phyloP scores from a whole-genome alignment of 805 yeast genomes.

The Teunomyces atbi region DNA sequence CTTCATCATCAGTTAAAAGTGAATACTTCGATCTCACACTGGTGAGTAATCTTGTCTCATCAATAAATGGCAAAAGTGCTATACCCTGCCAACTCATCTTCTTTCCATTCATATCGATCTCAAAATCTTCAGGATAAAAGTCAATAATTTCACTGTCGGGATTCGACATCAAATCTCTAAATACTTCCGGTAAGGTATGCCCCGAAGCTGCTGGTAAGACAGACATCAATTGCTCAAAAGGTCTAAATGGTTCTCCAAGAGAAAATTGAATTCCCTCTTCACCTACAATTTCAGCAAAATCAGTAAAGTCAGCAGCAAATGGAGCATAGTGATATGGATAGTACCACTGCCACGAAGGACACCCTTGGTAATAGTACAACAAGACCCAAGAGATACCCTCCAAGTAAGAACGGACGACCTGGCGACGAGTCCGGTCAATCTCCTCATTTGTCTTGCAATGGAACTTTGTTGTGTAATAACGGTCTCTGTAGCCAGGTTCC shows the following conservation, averaged over 20 bases:
- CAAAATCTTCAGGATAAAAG: conserved; percentile 85
- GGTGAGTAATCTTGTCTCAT: conserved; percentile 67
- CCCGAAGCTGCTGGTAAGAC: conserved; percentile 94
- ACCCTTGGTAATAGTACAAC: conserved; percentile 92
- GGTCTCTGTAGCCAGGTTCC: conserved; percentile 82
- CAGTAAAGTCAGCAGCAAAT: conserved; percentile 82
- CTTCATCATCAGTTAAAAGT: conserved; percentile 64
- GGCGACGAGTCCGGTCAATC: conserved; percentile 50
- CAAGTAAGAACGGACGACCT: conserved; percentile 69
- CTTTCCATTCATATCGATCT: conserved; percentile 93
- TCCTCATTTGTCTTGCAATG: conserved; percentile 53
- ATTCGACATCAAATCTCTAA: conserved; percentile 77
- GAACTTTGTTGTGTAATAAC: conserved; percentile 81
- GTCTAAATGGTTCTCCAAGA: conserved; percentile 77
- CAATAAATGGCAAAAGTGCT: conserved; percentile 86
- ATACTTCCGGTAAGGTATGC: conserved; percentile 77
- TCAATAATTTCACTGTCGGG: conserved; percentile 82
- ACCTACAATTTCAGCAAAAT: conserved; percentile 45
- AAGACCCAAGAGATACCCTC: conserved; percentile 98
- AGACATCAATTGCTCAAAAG: conserved; percentile 92
- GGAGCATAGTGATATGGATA: conserved; percentile 98
- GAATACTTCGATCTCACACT: conserved; percentile 67
- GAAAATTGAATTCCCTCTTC: conserved; percentile 54
- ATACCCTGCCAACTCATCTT: conserved; percentile 96
- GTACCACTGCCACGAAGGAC: conserved; percentile 98